Evolutionary conservation across 768 basidiomycete species (phyloP).

Genomic region (Trametes sanguinea): DNA sequence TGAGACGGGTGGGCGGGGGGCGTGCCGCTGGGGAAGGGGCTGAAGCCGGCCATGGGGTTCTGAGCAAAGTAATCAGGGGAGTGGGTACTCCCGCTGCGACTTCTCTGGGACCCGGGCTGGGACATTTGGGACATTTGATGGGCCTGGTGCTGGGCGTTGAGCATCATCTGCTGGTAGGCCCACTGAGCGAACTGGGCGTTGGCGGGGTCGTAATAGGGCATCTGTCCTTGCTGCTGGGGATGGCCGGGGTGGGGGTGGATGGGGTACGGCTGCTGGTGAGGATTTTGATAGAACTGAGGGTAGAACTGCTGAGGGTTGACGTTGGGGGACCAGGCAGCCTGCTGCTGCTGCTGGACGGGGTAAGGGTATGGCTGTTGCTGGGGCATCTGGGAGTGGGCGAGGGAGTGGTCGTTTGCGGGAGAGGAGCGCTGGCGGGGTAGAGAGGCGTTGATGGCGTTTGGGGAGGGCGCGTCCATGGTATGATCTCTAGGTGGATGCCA

Average conservation of each 20-base stretch:
- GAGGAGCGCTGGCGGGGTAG: conserved; percentile 60
- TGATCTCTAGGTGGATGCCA: conserved; percentile 69
- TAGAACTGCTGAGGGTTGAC: conserved; percentile 66
- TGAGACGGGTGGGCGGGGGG: conserved; percentile 60
- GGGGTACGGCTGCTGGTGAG: conserved; percentile 60
- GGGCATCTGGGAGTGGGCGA: conserved; percentile 34
- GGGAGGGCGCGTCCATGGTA: conserved; percentile 56
- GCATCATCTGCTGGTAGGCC: conserved; percentile 94
- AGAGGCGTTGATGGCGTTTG: conserved; percentile 39
- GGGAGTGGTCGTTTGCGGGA: conserved; percentile 54
- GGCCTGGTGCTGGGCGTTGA: conserved; percentile 58
- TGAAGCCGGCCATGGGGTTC: conserved; percentile 54
- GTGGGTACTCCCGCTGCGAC: conserved; percentile 40
- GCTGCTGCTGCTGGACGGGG: conserved; percentile 70
- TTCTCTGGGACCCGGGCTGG: conserved; percentile 37
- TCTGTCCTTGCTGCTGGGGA: conserved; percentile 41
- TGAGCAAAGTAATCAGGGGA: conserved; percentile 60
- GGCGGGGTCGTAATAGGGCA: conserved; percentile 75
- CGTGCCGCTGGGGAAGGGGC: conserved; percentile 69
- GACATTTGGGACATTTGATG: conserved; percentile 44
- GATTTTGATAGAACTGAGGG: conserved; percentile 76
- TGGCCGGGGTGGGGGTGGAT: conserved; percentile 38
- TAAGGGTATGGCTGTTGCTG: conserved; percentile 58
- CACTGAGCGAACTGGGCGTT: conserved; percentile 81
- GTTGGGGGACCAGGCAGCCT: conserved; percentile 61